Evolutionary conservation across 1,284 basidiomycete species (phyloP).

Genomic region (Mycena citricolor): DNA sequence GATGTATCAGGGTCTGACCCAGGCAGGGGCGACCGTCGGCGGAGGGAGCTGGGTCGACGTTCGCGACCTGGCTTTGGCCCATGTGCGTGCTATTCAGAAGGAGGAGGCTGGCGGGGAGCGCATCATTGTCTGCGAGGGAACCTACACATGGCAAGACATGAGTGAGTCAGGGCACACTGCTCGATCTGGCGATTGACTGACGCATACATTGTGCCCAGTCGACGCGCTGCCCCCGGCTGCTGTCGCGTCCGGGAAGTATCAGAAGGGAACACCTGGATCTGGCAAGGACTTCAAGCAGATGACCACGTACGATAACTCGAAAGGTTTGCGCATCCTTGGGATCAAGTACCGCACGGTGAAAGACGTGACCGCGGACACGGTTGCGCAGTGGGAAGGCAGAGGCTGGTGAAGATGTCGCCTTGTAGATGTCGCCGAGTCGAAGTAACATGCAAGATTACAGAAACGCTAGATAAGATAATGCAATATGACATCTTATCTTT

Average conservation of each 20-base stretch:
- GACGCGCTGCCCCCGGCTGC: constrained; percentile 28
- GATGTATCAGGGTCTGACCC: constrained; percentile 28
- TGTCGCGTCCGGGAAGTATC: constrained; percentile 2
- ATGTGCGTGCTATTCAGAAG: constrained; percentile 47
- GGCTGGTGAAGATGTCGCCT: constrained; percentile 32
- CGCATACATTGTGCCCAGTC: not conserved
- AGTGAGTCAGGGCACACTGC: constrained; percentile 18
- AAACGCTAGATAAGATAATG: no score
- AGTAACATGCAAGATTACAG: no score
- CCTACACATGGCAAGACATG: constrained; percentile 31
- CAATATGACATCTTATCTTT: no score
- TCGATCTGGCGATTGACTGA: not conserved
- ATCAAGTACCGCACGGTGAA: constrained; percentile 44
- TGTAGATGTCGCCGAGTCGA: constrained; percentile 17
- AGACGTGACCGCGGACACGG: constrained; percentile 40
- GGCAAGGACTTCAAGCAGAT: constrained; percentile 22
- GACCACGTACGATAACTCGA: constrained; percentile 32
- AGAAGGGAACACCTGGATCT: constrained; percentile 7
- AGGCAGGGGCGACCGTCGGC: not conserved
- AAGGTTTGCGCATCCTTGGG: constrained; percentile 44
- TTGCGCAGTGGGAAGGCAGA: constrained; percentile 38
- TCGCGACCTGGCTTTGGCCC: constrained; percentile 54
- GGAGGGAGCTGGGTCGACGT: constrained; percentile 51
- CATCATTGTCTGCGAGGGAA: constrained; percentile 45
- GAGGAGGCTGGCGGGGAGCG: constrained; percentile 59